Evolutionary conservation across 2,329 filamentous ascomycete genomes (phyloP).

Genomic region (Sarocladiaceae sp.): DNA sequence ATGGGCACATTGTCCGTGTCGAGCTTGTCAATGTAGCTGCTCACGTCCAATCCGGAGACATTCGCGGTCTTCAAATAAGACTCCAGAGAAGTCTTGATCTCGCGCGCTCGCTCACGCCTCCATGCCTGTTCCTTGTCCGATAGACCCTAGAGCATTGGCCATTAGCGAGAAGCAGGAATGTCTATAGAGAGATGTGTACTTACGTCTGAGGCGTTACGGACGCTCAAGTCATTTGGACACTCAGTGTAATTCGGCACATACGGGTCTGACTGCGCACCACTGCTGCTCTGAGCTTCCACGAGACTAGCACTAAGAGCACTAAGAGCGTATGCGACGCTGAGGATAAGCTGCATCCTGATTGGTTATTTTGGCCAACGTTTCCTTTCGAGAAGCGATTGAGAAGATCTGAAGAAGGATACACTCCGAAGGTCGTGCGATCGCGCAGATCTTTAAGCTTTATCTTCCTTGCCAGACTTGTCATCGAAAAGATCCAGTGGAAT

Average conservation of each 20-base stretch:
- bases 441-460: no score
- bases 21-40: slow-evolving; percentile 17
- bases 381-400: no score
- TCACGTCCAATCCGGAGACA: slow-evolving; percentile 18
- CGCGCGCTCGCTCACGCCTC: slow-evolving; percentile 16
- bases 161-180: neutral
- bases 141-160: slow-evolving; percentile 16
- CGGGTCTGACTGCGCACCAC: slow-evolving; percentile 9
- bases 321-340: neutral
- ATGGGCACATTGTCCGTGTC: slow-evolving; percentile 17
- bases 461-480: no score
- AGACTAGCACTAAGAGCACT: neutral
- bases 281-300: neutral
- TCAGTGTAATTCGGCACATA: slow-evolving; percentile 11
- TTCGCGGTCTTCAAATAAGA: slow-evolving; percentile 19
- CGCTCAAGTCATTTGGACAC: slow-evolving; percentile 10
- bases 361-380: no score
- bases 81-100: slow-evolving; percentile 16
- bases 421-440: no score
- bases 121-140: slow-evolving; percentile 19
- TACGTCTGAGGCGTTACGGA: slow-evolving; percentile 10
- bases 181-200: neutral
- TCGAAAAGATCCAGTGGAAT: no score
- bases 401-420: no score
- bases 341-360: neutral